Conservation (phyloP, 306 rosid genomes). For the Hylodesmum podocarpum region DNA sequence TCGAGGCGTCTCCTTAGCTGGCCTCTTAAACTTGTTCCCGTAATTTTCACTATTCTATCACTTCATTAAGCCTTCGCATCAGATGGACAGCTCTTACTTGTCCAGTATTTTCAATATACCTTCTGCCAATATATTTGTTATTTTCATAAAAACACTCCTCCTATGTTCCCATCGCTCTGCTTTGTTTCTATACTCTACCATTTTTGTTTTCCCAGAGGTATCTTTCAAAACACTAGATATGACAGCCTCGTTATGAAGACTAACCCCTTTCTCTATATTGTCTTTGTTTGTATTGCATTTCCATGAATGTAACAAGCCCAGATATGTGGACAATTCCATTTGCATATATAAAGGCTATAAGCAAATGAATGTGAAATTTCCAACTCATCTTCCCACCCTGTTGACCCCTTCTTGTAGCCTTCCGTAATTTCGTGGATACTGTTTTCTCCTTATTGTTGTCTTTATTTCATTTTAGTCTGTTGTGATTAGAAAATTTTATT, state of each 20-base stretch:
- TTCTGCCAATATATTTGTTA: slow-evolving; percentile 35
- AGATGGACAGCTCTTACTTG: slow-evolving; percentile 5
- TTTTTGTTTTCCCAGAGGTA: no score
- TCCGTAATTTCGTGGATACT: slow-evolving; percentile 26
- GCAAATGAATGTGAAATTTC: slow-evolving; percentile 12
- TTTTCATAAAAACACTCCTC: neutral
- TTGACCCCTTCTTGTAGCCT: slow-evolving; percentile 27
- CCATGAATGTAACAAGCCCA: neutral
- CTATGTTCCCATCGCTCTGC: slow-evolving; percentile 14
- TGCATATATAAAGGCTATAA: neutral
- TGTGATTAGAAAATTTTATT: neutral
- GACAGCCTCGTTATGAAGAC: no score
- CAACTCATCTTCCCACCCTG: slow-evolving; percentile 9
- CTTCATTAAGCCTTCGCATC: slow-evolving; percentile 7
- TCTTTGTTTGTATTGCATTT: neutral
- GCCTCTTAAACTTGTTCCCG: slow-evolving; percentile 14
- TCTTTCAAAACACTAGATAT: no score
- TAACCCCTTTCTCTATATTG: no score
- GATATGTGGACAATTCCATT: slow-evolving; percentile 4
- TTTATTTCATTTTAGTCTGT: neutral
- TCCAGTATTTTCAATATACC: slow-evolving; percentile 8
- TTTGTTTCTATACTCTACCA: slow-evolving; percentile 10
- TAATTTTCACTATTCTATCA: neutral
- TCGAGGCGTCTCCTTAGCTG: slow-evolving; percentile 17
- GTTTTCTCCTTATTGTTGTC: slow-evolving; percentile 18